Base-by-base conservation (phyloP, 2,329 filamentous ascomycete species). In the Chaetomium sp. region DNA sequence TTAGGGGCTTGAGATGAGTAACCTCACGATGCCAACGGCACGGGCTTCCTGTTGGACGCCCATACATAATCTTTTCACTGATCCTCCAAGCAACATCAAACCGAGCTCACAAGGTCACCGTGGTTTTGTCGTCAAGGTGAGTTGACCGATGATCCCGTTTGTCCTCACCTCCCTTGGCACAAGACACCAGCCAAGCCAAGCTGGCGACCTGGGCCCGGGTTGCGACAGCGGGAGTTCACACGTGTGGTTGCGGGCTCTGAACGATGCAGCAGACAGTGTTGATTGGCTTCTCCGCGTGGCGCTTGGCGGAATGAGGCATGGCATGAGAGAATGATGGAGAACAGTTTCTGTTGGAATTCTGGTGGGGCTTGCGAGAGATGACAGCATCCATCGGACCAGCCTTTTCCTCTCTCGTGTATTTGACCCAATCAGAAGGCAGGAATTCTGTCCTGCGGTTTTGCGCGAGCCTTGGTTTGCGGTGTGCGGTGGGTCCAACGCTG, bases 271-370 rank as follows among this genome's bases (percentile, higher is more conserved):
- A n/a, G 14, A 12, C 9, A 6, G 19, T 35, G 41, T 40, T 56
- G 44, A 60, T 61, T 60, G 57, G 59, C 40, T 55, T 46, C 55
- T 58, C 58, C 59, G 58, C 59, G 58, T 35, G 48, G 36, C 56
- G 38, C 52, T 53, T 44, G 53, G 44, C 48, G 34, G 36, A 48
- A 58, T 46, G 49, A 32, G 44, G 35, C 40, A 43, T 50, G 41
- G 36, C 6, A 27, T 27, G 19, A 27, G 19, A 27, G 19, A 27
- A 27, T 27, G 19, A 27, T 27, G 19, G 19, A 3, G 19, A 27
- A 27, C 19, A 27, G 19, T 27, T 27, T 27, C 19, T 27, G 19
- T 27, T 27, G 19, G 19, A 27, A 47, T 35, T 9, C 14, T 14
- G 44, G 52, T 34, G 56, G 55, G 45, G 48, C 43, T 48, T 34